phyloP scores from a whole-genome alignment of 345 rosid species.

The Eutrema yunnanense region DNA sequence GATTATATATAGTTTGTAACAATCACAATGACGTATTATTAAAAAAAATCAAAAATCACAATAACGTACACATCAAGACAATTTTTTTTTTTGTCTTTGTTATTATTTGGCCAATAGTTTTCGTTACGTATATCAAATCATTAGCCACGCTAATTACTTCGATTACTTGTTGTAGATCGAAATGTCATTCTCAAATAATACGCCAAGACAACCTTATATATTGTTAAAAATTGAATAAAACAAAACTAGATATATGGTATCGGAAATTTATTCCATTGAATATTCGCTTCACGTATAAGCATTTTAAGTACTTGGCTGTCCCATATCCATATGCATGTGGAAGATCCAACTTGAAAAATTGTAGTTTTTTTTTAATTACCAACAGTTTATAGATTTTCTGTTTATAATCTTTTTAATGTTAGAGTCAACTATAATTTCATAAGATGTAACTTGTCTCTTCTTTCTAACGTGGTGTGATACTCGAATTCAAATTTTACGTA shows the following conservation, averaged over 20 bases:
- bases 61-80: background rate
- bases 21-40: background rate
- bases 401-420: background rate
- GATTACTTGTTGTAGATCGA: background rate
- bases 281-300: conserved; percentile 11
- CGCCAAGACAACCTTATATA: conserved; percentile 7
- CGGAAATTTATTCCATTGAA: conserved; percentile 18
- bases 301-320: conserved; percentile 10
- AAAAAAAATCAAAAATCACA: too few relatives aligned
- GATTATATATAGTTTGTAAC: background rate
- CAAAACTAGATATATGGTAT: background rate
- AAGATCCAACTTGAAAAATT: background rate
- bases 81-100: background rate
- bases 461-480: background rate
- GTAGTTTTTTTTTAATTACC: background rate
- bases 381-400: background rate
- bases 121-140: conserved; percentile 10
- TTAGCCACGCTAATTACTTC: conserved; percentile 7
- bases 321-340: background rate
- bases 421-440: background rate
- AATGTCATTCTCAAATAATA: background rate
- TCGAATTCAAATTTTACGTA: background rate
- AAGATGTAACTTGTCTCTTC: background rate
- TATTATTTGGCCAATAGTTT: background rate
- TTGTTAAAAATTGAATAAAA: background rate